phyloP scores from a whole-genome alignment of 495 filamentous ascomycete genomes.

The Wilcoxina mikolae region DNA sequence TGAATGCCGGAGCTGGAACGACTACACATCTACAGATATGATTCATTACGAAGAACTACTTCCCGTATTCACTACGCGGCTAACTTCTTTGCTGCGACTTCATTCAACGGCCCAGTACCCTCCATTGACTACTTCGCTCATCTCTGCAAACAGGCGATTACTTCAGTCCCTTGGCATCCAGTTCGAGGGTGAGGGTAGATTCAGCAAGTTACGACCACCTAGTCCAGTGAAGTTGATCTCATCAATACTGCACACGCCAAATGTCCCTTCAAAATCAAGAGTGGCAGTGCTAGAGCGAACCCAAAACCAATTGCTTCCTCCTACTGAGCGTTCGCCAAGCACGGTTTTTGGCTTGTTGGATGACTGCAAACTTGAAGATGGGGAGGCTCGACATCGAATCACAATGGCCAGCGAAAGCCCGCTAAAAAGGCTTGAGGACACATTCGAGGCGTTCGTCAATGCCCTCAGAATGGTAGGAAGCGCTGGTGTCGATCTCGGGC shows the following conservation, averaged over 20 bases:
- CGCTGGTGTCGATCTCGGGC: constrained; percentile 38
- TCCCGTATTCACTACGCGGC: constrained; percentile 21
- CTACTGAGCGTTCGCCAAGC: constrained; percentile 13
- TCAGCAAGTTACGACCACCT: constrained; percentile 47
- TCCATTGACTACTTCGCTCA: constrained; percentile 45
- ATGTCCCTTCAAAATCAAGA: constrained; percentile 15
- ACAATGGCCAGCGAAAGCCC: constrained; percentile 24
- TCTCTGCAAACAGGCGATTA: constrained; percentile 57
- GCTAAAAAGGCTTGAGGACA: constrained; percentile 63
- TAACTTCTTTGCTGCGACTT: constrained; percentile 28
- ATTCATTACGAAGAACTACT: constrained; percentile 20
- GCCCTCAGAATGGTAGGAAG: constrained; percentile 52
- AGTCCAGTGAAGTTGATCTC: constrained; percentile 88
- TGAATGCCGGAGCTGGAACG: constrained; percentile 27
- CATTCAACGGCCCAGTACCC: constrained; percentile 56
- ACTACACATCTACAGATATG: constrained; percentile 27
- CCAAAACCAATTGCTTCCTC: constrained; percentile 25
- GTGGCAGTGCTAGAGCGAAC: constrained; percentile 19
- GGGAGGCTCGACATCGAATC: constrained; percentile 32
- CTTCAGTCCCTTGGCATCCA: constrained; percentile 54
- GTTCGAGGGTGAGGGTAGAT: constrained; percentile 43
- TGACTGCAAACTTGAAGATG: constrained; percentile 7
- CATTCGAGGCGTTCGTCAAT: constrained; percentile 68
- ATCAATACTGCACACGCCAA: constrained; percentile 42
- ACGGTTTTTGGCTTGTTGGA: constrained; percentile 14